Evolutionary conservation across 345 rosid species (phyloP).

Genomic region (Leavenworthia alabamica): DNA sequence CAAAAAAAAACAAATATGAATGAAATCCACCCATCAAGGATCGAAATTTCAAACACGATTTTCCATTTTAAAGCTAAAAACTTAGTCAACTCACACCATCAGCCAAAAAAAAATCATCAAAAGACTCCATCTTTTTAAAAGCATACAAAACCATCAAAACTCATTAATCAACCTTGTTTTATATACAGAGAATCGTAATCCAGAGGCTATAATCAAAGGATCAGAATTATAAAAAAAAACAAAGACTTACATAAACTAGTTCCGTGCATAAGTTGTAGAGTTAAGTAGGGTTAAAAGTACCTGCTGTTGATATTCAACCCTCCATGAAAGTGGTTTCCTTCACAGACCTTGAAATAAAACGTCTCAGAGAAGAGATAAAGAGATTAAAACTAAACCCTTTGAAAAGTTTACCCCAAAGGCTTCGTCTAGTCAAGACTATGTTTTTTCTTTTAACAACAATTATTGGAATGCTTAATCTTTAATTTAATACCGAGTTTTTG

Average conservation of each 20-base stretch:
- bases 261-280: slow-evolving; percentile 18
- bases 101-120: slow-evolving; percentile 11
- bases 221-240: background rate
- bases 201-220: slow-evolving; percentile 1
- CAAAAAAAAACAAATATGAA: background rate
- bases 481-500: slow-evolving; percentile 5
- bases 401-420: slow-evolving; percentile 27
- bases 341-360: slow-evolving; percentile 16
- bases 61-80: slow-evolving; percentile 19
- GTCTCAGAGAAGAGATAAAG: slow-evolving; percentile 29
- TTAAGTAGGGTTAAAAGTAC: slow-evolving; percentile 12
- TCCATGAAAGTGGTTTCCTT: slow-evolving; percentile 24
- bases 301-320: slow-evolving; percentile 23
- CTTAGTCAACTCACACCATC: slow-evolving; percentile 24
- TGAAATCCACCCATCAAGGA: slow-evolving; percentile 16
- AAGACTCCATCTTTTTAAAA: slow-evolving; percentile 10
- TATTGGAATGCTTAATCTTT: slow-evolving; percentile 25
- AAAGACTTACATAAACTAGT: slow-evolving; percentile 5
- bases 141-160: slow-evolving; percentile 3
- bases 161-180: background rate
- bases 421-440: slow-evolving; percentile 28
- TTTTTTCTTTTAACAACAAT: background rate
- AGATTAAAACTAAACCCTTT: slow-evolving; percentile 30
- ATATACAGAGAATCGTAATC: background rate
- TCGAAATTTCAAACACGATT: slow-evolving; percentile 3